These are phyloP conservation scores for Lentithecium fluviatile DNA, from an alignment of 495 filamentous ascomycete genomes.

Conservation along the genomic window DNA sequence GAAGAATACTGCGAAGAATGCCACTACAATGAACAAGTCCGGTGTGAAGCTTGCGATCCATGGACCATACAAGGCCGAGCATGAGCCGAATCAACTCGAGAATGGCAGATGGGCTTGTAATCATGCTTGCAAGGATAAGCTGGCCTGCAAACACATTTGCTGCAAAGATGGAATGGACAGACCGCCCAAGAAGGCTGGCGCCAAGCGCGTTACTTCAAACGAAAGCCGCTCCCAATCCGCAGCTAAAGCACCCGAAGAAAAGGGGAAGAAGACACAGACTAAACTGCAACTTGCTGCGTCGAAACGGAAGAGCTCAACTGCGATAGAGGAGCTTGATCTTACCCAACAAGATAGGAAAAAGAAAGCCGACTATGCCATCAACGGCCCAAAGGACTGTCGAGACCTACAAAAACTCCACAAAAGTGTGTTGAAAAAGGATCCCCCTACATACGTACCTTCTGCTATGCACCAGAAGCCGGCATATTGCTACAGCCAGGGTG, in stretches of 20 bases:
- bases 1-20: constrained; percentile 24
- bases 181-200: constrained; percentile 59
- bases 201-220: constrained; percentile 30
- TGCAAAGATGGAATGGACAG: constrained; percentile 87
- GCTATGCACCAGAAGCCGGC: constrained; percentile 41
- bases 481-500: constrained; percentile 38
- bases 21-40: constrained; percentile 29
- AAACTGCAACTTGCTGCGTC: constrained; percentile 25
- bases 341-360: constrained; percentile 32
- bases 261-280: constrained; percentile 23
- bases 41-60: constrained; percentile 6
- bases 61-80: constrained; percentile 25
- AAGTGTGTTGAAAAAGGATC: constrained; percentile 34
- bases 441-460: constrained; percentile 22
- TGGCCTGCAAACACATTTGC: constrained; percentile 79
- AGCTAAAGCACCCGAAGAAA: constrained; percentile 3
- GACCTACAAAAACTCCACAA: constrained; percentile 44
- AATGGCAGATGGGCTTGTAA: constrained; percentile 91
- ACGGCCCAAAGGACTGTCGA: constrained; percentile 37
- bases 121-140: constrained; percentile 76
- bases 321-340: constrained; percentile 42
- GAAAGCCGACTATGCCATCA: constrained; percentile 29
- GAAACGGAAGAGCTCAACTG: constrained; percentile 36
- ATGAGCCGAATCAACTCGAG: constrained; percentile 56
- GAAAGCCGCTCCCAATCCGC: constrained; percentile 22